Conservation (phyloP, 345 rosid genomes). For the Populus pruinosa region DNA sequence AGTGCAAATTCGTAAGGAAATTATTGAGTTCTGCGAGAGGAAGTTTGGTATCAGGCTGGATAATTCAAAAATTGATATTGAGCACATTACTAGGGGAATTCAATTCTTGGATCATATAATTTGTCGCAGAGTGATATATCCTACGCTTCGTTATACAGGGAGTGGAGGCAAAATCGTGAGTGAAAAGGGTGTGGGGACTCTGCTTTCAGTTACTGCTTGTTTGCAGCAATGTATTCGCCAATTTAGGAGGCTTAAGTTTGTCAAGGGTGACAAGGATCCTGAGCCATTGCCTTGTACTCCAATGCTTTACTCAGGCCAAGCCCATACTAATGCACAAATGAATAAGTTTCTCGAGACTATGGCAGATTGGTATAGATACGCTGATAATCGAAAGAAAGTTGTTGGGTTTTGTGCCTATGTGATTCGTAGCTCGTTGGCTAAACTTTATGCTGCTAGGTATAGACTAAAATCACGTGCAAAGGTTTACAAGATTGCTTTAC, state of each 20-base stretch:
- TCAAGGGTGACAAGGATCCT: conserved; percentile 93
- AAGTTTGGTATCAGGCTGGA: conserved; percentile 61
- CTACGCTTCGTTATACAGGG: conserved; percentile 78
- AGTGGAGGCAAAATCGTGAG: conserved; percentile 81
- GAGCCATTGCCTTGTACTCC: conserved; percentile 94
- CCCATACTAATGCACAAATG: conserved; percentile 95
- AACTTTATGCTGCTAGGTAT: conserved; percentile 93
- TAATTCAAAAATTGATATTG: conserved; percentile 72
- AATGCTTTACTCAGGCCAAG: conserved; percentile 94
- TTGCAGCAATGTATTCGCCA: conserved; percentile 78
- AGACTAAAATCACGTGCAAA: conserved; percentile 94
- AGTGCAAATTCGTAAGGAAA: conserved; percentile 54
- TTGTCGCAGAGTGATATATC: conserved; percentile 72
- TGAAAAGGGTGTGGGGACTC: conserved; percentile 84
- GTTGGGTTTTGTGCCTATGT: conserved; percentile 96
- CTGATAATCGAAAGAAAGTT: conserved; percentile 88
- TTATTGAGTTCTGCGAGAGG: conserved; percentile 67
- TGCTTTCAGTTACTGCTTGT: conserved; percentile 91
- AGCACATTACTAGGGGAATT: conserved; percentile 80
- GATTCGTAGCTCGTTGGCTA: conserved; percentile 89
- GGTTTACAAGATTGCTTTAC: conserved; percentile 78
- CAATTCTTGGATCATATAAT: conserved; percentile 91
- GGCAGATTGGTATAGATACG: conserved; percentile 97
- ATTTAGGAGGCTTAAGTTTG: conserved; percentile 71
- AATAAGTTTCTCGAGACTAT: conserved; percentile 93